Conservation (phyloP, 2,329 filamentous ascomycete genomes). For the Verticillium albo-atrum region DNA sequence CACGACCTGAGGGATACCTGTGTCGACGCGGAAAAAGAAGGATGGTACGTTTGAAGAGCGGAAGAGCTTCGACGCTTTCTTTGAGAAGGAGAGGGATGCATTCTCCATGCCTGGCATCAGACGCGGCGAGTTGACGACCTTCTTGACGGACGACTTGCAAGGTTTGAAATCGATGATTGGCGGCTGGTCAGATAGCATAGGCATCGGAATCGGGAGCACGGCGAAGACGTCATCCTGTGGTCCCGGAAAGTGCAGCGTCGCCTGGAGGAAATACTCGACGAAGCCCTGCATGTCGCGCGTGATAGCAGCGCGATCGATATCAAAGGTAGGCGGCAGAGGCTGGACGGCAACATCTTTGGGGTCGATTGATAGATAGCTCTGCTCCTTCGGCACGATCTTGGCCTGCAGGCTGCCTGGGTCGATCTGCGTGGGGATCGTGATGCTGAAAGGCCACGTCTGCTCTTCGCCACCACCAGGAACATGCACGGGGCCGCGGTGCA, state of each 20-base stretch:
- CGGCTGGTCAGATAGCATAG: slow-evolving; percentile 5
- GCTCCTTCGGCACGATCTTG: neutral
- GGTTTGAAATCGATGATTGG: slow-evolving; percentile 12
- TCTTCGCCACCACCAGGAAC: neutral
- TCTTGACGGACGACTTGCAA: neutral
- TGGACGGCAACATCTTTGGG: neutral
- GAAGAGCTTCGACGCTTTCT: slow-evolving; percentile 26
- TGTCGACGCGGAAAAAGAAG: slow-evolving; percentile 19
- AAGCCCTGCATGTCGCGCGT: slow-evolving; percentile 15
- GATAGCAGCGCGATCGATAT: neutral
- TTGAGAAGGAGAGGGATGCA: slow-evolving; percentile 23
- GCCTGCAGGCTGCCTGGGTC: slow-evolving; percentile 1
- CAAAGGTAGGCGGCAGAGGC: no score
- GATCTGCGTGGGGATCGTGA: slow-evolving; percentile 17
- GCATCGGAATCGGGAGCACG: slow-evolving; percentile 16
- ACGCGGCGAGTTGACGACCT: neutral
- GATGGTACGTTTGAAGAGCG: slow-evolving; percentile 24
- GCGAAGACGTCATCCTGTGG: slow-evolving; percentile 7
- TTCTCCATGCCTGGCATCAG: slow-evolving; percentile 25
- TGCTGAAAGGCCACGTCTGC: slow-evolving; percentile 20
- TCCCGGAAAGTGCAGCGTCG: slow-evolving; percentile 11
- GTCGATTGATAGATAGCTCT: slow-evolving; percentile 5
- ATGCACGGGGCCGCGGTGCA: slow-evolving; percentile 20
- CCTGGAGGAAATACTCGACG: slow-evolving; percentile 31
- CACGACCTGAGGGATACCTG: slow-evolving; percentile 20